phyloP scores from a whole-genome alignment of 2,329 filamentous ascomycete genomes.

The Fusarium transvaalense region DNA sequence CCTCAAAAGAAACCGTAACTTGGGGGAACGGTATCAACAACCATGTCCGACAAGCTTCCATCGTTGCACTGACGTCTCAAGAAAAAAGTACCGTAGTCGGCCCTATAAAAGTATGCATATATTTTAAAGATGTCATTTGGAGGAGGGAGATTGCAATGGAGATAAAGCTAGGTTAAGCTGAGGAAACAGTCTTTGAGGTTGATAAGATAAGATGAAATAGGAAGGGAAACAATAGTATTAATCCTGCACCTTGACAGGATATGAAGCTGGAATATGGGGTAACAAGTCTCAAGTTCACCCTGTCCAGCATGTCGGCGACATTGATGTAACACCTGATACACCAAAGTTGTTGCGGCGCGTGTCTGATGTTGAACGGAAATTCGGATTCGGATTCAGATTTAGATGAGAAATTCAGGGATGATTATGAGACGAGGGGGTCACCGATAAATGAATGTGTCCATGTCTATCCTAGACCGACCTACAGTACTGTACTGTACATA shows the following conservation, averaged over 20 bases:
- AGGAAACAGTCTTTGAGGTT: not conserved
- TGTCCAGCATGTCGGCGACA: slow-evolving; percentile 13
- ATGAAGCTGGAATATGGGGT: not conserved
- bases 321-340: slow-evolving; percentile 21
- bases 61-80: not conserved
- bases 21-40: not conserved
- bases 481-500: slow-evolving; percentile 3
- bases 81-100: not conserved
- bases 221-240: not conserved
- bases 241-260: not conserved
- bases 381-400: not conserved
- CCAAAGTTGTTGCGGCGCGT: slow-evolving; percentile 25
- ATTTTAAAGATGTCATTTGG: not conserved
- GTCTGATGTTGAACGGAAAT: slow-evolving; percentile 13
- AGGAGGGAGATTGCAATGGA: not conserved
- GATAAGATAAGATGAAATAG: not conserved
- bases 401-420: not conserved
- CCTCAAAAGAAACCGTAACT: not conserved
- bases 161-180: not conserved
- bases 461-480: too few relatives aligned
- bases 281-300: slow-evolving; percentile 6
- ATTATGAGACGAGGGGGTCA: not conserved
- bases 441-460: not conserved
- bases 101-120: slow-evolving; percentile 1
- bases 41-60: not conserved